Conservation (phyloP, 2,329 filamentous ascomycete genomes). For the Trichoderma oligosporum region DNA sequence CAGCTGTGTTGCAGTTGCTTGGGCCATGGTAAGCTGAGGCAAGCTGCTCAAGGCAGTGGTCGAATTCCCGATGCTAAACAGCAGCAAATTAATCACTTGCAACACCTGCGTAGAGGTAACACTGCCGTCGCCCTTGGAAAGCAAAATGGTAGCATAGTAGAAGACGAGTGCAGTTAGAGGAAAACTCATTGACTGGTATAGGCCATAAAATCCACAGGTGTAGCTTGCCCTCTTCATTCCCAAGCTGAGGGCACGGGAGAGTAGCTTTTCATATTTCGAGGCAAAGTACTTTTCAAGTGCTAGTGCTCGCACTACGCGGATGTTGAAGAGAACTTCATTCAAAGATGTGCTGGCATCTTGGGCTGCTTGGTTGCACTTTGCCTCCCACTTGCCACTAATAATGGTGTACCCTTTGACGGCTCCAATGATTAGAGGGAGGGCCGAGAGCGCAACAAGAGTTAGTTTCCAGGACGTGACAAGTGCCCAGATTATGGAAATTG, state of each 20-base stretch:
- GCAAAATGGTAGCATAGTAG: slow-evolving; percentile 71
- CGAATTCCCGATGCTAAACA: slow-evolving; percentile 77
- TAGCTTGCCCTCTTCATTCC: slow-evolving; percentile 65
- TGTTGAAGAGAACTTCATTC: slow-evolving; percentile 72
- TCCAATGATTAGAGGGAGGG: slow-evolving; percentile 62
- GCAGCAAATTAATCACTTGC: slow-evolving; percentile 73
- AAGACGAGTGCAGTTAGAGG: slow-evolving; percentile 77
- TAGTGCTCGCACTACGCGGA: slow-evolving; percentile 72
- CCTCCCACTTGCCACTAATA: slow-evolving; percentile 69
- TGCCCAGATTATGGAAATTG: slow-evolving; percentile 70
- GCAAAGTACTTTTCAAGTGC: slow-evolving; percentile 70
- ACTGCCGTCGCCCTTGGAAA: slow-evolving; percentile 45
- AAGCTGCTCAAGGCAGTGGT: slow-evolving; percentile 68
- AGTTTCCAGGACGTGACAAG: slow-evolving; percentile 73
- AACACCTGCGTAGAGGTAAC: slow-evolving; percentile 58
- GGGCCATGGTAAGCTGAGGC: slow-evolving; percentile 73
- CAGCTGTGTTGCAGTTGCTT: slow-evolving; percentile 68
- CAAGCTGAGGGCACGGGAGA: slow-evolving; percentile 49
- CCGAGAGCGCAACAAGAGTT: slow-evolving; percentile 69
- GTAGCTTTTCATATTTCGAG: slow-evolving; percentile 55
- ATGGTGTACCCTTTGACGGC: slow-evolving; percentile 63
- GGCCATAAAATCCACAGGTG: slow-evolving; percentile 68
- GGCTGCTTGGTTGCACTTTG: slow-evolving; percentile 59
- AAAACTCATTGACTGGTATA: slow-evolving; percentile 69
- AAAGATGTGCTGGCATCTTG: slow-evolving; percentile 56